These are phyloP conservation scores for Speleostelium caveatum DNA, from an alignment of 78 protist genomes.

Conservation along the genomic window DNA sequence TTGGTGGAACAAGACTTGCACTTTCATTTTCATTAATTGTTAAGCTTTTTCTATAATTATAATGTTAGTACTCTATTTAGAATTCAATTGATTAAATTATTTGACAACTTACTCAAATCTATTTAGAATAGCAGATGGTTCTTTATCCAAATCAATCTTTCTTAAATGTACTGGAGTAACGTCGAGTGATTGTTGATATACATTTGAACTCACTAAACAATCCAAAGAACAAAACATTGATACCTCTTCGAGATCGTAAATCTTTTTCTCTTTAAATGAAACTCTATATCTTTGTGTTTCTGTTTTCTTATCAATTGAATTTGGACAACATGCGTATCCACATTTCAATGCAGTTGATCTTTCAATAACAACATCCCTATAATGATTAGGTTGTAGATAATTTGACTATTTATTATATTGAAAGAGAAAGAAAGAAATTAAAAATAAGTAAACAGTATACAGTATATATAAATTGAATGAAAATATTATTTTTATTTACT, in stretches of 20 bases:
- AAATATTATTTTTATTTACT: background rate
- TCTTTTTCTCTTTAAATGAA: constrained; percentile 54
- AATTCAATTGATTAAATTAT: background rate
- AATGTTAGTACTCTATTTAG: background rate
- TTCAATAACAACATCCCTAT: constrained; percentile 45
- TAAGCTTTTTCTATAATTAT: constrained; percentile 18
- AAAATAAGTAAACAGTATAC: background rate
- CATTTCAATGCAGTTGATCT: constrained; percentile 24
- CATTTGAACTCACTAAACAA: constrained; percentile 54
- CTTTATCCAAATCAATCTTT: background rate
- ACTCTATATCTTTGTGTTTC: constrained; percentile 17
- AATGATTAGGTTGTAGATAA: constrained; percentile 42
- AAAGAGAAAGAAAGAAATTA: background rate
- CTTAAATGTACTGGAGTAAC: constrained; percentile 47
- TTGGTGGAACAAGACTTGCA: constrained; percentile 46
- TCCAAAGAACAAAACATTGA: constrained; percentile 56
- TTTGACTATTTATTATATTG: constrained; percentile 2
- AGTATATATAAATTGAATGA: background rate
- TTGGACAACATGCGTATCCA: constrained; percentile 57
- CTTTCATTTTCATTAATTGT: constrained; percentile 44
- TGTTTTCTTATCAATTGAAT: background rate
- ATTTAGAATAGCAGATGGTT: constrained; percentile 4
- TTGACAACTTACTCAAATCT: constrained; percentile 19
- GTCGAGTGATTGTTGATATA: constrained; percentile 34
- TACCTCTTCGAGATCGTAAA: constrained; percentile 50